Conservation (phyloP, 768 basidiomycete genomes). For the Serpula lacrymans region DNA sequence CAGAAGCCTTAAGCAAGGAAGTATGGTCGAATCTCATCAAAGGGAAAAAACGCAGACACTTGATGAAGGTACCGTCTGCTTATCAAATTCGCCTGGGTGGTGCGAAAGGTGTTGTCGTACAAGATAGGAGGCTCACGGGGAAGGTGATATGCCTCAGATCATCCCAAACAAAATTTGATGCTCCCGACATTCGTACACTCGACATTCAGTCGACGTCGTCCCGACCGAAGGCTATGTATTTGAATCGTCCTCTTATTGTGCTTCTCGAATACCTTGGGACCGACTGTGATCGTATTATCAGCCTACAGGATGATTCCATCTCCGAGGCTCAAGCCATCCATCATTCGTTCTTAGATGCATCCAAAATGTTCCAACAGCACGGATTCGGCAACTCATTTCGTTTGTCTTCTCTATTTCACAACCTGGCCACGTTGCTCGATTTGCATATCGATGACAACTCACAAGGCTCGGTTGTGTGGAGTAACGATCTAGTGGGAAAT, state of each 20-base stretch:
- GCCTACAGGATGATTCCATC: slow-evolving; percentile 37
- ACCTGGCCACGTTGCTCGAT: slow-evolving; percentile 30
- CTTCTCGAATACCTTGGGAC: slow-evolving; percentile 45
- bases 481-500: slow-evolving; percentile 35
- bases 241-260: slow-evolving; percentile 48
- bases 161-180: slow-evolving; percentile 48
- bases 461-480: slow-evolving; percentile 9
- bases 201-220: slow-evolving; percentile 47
- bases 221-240: slow-evolving; percentile 38
- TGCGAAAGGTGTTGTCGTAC: slow-evolving; percentile 46
- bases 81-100: slow-evolving; percentile 45
- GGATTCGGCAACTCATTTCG: slow-evolving; percentile 45
- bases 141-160: slow-evolving; percentile 37
- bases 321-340: slow-evolving; percentile 32
- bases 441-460: slow-evolving; percentile 17
- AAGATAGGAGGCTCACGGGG: slow-evolving; percentile 36
- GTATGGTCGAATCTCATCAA: slow-evolving; percentile 36
- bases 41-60: slow-evolving; percentile 18
- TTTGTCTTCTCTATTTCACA: slow-evolving; percentile 39
- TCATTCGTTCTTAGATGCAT: slow-evolving; percentile 31
- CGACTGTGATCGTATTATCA: slow-evolving; percentile 26
- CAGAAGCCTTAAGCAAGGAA: slow-evolving; percentile 28
- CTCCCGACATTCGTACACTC: slow-evolving; percentile 32
- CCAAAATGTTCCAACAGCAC: slow-evolving; percentile 38
- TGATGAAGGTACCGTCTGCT: slow-evolving; percentile 32